These are phyloP conservation scores for Tetrahymena malaccensis DNA, from an alignment of 73 alveolate genomes.

Conservation along the genomic window DNA sequence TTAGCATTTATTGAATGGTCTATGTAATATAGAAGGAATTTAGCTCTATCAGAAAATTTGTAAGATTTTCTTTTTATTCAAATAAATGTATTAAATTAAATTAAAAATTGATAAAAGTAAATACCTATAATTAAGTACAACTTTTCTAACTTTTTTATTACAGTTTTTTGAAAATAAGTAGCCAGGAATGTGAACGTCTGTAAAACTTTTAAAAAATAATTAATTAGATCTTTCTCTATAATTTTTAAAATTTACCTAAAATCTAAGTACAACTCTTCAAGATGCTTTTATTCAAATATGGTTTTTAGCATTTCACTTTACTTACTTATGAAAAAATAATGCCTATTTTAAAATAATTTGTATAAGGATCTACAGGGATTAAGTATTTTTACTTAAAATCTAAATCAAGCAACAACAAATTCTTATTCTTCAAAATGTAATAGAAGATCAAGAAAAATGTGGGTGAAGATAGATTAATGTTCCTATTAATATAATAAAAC, in stretches of 20 bases:
- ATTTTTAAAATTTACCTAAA: neutral
- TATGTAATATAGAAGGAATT: neutral
- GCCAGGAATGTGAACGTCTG: neutral
- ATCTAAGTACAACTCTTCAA: neutral
- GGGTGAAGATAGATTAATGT: neutral
- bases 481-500: neutral
- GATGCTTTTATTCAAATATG: neutral
- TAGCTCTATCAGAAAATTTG: neutral
- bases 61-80: neutral
- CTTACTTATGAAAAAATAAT: neutral
- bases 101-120: neutral
- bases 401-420: neutral
- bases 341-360: neutral
- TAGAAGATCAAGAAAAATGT: neutral
- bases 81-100: no score
- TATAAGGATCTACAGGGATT: neutral
- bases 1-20: neutral
- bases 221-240: neutral
- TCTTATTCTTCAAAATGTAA: neutral
- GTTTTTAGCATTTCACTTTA: neutral
- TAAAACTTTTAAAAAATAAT: neutral
- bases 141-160: neutral
- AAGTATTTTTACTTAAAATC: neutral
- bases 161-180: neutral
- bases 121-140: neutral